These are phyloP conservation scores for Thozetella sp. DNA, from an alignment of 495 filamentous ascomycete genomes.

Conservation along the genomic window DNA sequence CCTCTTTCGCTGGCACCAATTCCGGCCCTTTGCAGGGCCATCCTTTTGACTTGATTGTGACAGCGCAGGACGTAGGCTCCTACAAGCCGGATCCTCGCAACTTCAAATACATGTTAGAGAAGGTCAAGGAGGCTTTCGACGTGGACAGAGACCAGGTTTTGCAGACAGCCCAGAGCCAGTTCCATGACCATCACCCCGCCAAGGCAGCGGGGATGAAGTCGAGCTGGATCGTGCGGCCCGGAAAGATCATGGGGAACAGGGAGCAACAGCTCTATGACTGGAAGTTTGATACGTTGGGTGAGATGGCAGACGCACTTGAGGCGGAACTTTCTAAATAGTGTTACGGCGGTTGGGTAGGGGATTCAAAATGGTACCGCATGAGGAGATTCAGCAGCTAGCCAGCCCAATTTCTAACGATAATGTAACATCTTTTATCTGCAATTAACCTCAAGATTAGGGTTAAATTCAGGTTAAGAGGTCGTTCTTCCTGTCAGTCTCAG, in stretches of 20 bases:
- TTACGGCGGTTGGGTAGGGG: no score
- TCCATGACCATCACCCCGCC: conserved; percentile 73
- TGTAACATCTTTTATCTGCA: no score
- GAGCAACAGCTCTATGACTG: conserved; percentile 39
- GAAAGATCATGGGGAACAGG: conserved; percentile 38
- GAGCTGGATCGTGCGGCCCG: conserved; percentile 71
- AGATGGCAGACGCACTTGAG: conserved; percentile 73
- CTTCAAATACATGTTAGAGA: conserved; percentile 65
- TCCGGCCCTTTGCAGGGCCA: conserved; percentile 39
- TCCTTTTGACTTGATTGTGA: conserved; percentile 69
- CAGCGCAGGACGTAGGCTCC: conserved; percentile 72
- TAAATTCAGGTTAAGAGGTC: no score
- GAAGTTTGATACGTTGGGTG: conserved; percentile 64
- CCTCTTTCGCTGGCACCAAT: conserved; percentile 58
- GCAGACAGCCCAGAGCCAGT: conserved; percentile 71
- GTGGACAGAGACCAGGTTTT: conserved; percentile 56
- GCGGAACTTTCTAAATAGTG: conserved; percentile 37
- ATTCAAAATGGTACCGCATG: no score
- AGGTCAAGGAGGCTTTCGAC: conserved; percentile 54
- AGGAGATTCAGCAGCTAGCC: no score
- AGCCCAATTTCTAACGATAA: no score
- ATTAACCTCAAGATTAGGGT: no score
- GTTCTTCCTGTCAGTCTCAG: no score
- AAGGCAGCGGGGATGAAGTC: conserved; percentile 61
- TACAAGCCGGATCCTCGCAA: conserved; percentile 74